Evolutionary conservation across 164 flowering plant genomes (phyloP).

Genomic region (Macadamia integrifolia): DNA sequence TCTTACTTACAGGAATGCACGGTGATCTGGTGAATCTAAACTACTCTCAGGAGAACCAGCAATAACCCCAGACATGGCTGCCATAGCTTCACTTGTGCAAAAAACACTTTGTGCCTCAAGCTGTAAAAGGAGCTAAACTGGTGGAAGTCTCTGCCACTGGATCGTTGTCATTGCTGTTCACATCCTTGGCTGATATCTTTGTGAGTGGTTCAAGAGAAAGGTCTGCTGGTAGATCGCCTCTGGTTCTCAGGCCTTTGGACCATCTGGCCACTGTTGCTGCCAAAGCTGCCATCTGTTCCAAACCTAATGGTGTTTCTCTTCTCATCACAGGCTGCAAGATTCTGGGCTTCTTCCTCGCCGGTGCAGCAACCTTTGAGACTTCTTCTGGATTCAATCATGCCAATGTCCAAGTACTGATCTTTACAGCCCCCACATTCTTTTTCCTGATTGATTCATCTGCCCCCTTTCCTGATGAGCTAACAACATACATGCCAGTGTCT

Average conservation of each 20-base stretch:
- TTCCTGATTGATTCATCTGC: slow-evolving; percentile 52
- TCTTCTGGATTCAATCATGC: slow-evolving; percentile 91
- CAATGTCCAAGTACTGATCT: slow-evolving; percentile 91
- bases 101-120: slow-evolving; percentile 81
- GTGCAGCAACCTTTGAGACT: slow-evolving; percentile 80
- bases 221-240: slow-evolving; percentile 59
- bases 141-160: slow-evolving; percentile 33
- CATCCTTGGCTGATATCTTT: slow-evolving; percentile 31
- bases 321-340: slow-evolving; percentile 74
- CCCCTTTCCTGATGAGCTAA: slow-evolving; percentile 64
- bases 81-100: slow-evolving; percentile 62
- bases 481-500: slow-evolving; percentile 48
- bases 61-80: slow-evolving; percentile 39
- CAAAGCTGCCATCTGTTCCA: slow-evolving; percentile 62
- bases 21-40: slow-evolving; percentile 66
- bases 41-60: slow-evolving; percentile 93
- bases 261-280: slow-evolving; percentile 63
- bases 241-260: slow-evolving; percentile 47
- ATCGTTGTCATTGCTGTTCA: slow-evolving; percentile 22
- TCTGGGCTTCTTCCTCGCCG: slow-evolving; percentile 82
- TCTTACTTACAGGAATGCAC: too few relatives aligned
- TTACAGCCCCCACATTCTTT: slow-evolving; percentile 61
- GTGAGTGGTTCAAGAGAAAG: slow-evolving; percentile 40
- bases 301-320: slow-evolving; percentile 34
- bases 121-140: slow-evolving; percentile 70